Conservation (phyloP, 192 early-diverging fungal species). For the Dispira parvispora region DNA sequence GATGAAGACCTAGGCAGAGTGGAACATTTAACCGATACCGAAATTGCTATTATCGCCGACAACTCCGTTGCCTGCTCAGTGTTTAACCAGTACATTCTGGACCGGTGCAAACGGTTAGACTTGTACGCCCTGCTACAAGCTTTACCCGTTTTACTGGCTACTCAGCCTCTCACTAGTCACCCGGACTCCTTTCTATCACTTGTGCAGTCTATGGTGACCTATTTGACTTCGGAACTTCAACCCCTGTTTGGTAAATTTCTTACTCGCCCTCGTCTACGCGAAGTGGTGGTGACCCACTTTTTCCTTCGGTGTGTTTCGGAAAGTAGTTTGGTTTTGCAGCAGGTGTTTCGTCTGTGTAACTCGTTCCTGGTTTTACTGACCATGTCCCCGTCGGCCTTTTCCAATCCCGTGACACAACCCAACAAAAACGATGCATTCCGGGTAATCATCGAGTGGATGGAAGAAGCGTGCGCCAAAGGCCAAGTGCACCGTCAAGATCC, state of each 20-base stretch:
- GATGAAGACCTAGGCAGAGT: background rate
- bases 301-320: background rate
- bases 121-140: background rate
- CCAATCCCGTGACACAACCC: background rate
- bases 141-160: background rate
- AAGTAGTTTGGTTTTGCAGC: background rate
- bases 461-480: background rate
- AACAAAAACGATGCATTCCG: background rate
- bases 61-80: background rate
- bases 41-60: background rate
- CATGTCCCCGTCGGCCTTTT: background rate
- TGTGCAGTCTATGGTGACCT: background rate
- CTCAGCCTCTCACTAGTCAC: background rate
- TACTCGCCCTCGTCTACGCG: background rate
- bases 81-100: background rate
- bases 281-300: background rate
- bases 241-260: background rate
- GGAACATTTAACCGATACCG: background rate
- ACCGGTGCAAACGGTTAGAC: background rate
- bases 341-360: background rate
- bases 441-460: background rate
- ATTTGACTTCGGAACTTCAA: background rate
- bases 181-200: background rate
- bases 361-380: background rate
- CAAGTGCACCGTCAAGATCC: background rate